Evolutionary conservation across 371 early-diverging fungal genomes (phyloP), one percentile per base, ranked within the genome.

Genomic region (Mortierella sp.): DNA sequence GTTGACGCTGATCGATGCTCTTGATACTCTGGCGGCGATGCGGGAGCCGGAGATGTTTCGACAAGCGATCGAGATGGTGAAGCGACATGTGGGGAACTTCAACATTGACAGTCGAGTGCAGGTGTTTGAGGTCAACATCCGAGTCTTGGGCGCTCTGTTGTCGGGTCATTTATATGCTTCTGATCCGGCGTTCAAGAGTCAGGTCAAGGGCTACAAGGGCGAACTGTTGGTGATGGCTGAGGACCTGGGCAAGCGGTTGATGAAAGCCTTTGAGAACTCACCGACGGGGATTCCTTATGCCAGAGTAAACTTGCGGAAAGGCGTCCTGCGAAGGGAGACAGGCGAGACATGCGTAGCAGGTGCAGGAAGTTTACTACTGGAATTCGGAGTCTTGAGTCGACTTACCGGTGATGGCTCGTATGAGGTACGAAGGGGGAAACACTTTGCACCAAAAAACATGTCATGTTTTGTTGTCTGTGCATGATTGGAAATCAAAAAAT

Each of bases 51-150:
- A 82, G 11, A 90, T 85, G 72, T 98, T 98, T 88, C 92, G 94
- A 65, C 74, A 92, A 1, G 96, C 97, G 2, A 94, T 99, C 16
- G 74, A 88, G 0, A 78, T 92, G 43, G 93, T 95, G 38, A 93
- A 95, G 54, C 77, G 92, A 4, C 88, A 92, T 35, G 92, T 96
- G 0, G 27, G 65, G 3, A 89, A 92, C 24, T 98, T 98, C 80
- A 90, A 96, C 86, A 88, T 95, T 74, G 94, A 98, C 84, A 94
- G 93, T 75, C 93, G 95, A 75, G 97, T 99, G 1, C 97, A 97
- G 87, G 96, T 98, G 5, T 99, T 99, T 90, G 99, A 99, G 88
- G 91, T 94, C 51, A 98, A 96, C 56, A 99, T 99, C 70, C 91
- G 99, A 48, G 93, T 97, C 58, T 86, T 99, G 4, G 99, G 99